A percentile compares a stretch with the other conserved stretches of the same genome.
Evolutionary conservation across 2,329 filamentous ascomycete species (phyloP).

Genomic region (Phyllosticta ampelicida): DNA sequence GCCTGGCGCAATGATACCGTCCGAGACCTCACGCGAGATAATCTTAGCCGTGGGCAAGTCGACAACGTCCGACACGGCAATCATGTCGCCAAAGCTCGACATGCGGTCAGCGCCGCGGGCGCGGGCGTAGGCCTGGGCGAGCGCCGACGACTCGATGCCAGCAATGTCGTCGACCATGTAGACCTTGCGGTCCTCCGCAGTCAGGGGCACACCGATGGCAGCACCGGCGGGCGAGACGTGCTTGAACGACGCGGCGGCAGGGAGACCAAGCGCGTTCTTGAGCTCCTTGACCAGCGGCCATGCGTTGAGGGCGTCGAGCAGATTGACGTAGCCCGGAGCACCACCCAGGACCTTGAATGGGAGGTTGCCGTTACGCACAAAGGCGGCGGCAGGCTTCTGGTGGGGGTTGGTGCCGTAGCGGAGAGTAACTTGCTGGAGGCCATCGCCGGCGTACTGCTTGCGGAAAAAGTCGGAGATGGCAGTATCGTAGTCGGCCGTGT

Average conservation of each 20-base stretch:
- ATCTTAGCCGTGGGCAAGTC: slow-evolving; percentile 93
- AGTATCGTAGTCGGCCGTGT: slow-evolving; percentile 92
- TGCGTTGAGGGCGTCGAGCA: slow-evolving; percentile 89
- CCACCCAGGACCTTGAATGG: slow-evolving; percentile 94
- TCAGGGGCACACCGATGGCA: slow-evolving; percentile 82
- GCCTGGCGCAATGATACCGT: slow-evolving; percentile 85
- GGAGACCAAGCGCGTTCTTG: slow-evolving; percentile 73
- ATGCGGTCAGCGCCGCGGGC: slow-evolving; percentile 94
- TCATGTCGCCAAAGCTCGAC: slow-evolving; percentile 96
- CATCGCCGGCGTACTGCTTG: slow-evolving; percentile 84
- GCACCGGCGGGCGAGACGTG: slow-evolving; percentile 96
- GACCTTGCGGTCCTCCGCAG: slow-evolving; percentile 81
- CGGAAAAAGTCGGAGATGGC: slow-evolving; percentile 97
- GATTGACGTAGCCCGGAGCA: slow-evolving; percentile 91
- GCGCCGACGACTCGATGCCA: slow-evolving; percentile 71
- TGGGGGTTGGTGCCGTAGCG: slow-evolving; percentile 97
- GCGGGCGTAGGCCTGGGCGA: slow-evolving; percentile 92
- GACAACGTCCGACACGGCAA: slow-evolving; percentile 82
- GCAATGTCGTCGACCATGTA: slow-evolving; percentile 97
- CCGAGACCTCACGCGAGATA: slow-evolving; percentile 94
- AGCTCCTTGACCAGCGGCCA: slow-evolving; percentile 97
- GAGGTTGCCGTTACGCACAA: slow-evolving; percentile 57
- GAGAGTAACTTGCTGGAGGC: slow-evolving; percentile 70
- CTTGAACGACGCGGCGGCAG: slow-evolving; percentile 93
- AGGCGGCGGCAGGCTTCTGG: slow-evolving; percentile 91